A percentile compares a stretch with the other conserved stretches of the same genome.
Conservation (phyloP, 129 eudicot species). For the Helianthus tuberosus region DNA sequence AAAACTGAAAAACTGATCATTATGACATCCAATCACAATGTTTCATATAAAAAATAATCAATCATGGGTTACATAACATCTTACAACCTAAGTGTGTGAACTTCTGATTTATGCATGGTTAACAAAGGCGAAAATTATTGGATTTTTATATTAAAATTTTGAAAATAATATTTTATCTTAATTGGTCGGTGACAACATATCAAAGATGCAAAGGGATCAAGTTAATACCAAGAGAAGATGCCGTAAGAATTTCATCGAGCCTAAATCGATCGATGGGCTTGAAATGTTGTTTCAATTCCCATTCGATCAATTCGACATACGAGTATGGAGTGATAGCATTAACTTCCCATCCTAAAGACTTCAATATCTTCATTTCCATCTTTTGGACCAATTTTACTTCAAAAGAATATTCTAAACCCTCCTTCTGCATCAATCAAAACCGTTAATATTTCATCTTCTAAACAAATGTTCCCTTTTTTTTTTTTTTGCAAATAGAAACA, state of each 20-base stretch:
- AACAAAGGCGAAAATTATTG: neutral
- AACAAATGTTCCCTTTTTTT: too few species aligned
- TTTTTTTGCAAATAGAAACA: too few species aligned
- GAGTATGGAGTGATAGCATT: conserved; percentile 51
- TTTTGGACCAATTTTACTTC: conserved; percentile 45
- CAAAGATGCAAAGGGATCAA: neutral
- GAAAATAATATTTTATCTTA: too few species aligned
- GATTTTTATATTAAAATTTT: too few species aligned
- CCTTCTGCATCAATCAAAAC: conserved; percentile 47
- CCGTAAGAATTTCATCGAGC: conserved; percentile 42
- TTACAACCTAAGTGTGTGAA: neutral
- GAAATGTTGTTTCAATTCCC: conserved; percentile 29
- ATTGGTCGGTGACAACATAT: neutral
- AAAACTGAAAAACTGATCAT: neutral
- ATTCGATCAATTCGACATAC: conserved; percentile 43
- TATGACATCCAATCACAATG: neutral
- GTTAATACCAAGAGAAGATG: conserved; percentile 46
- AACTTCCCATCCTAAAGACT: conserved; percentile 57
- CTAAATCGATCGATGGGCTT: conserved; percentile 19
- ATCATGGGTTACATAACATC: neutral
- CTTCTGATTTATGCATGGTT: neutral
- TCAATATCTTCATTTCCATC: conserved; percentile 62
- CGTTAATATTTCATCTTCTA: neutral
- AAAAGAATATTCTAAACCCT: conserved; percentile 47
- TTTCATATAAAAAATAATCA: neutral